Base-by-base conservation (phyloP, 345 rosid species). In the Ceriops zippeliana region DNA sequence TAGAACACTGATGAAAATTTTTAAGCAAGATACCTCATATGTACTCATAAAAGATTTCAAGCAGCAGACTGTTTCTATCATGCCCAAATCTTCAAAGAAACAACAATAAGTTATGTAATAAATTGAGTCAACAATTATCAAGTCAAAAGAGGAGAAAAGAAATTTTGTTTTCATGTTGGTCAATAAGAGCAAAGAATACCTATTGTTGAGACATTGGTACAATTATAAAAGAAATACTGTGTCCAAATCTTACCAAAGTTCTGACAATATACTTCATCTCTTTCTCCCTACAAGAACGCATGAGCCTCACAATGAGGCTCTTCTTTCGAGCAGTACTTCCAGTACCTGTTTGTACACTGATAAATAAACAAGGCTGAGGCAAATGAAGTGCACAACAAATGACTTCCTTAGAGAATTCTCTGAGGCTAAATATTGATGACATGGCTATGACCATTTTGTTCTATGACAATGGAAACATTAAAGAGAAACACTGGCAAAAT, bases 241-340 rank as follows among this genome's bases (percentile, higher is more conserved):
- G 53, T 60, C 22, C 34, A 63, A 72, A 54, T 68, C 81, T 79
- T 77, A 93, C 96, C 93, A 87, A 78, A 77, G 93, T 92, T 84
- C 98, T 86, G 34, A 92, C 91, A 8, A 90, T 75, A 84, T 89
- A 90, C 77, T 90, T 93, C 75, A 90, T 86, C 85, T 93, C 97
- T 81, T 86, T 89, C 80, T 87, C 97, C 82, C 87, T 86, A 79
- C 96, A 93, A 61, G 89, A 85, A 24, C 86, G 83, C 90, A 93
- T 78, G 75, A 93, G 90, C 77, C 81, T 87, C 82, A 93, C 80
- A 35, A 90, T 90, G 28, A 93, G 81, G 81, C 76, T 85, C 81
- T 90, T 90, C 88, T 93, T 93, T 67, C 86, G 87, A 53, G 52
- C 69, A 42, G 84, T 84, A 74, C 98, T 93, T 73, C 93, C 93